Conservation (phyloP, 2,329 filamentous ascomycete species). For the Chaetothyriales sp. region DNA sequence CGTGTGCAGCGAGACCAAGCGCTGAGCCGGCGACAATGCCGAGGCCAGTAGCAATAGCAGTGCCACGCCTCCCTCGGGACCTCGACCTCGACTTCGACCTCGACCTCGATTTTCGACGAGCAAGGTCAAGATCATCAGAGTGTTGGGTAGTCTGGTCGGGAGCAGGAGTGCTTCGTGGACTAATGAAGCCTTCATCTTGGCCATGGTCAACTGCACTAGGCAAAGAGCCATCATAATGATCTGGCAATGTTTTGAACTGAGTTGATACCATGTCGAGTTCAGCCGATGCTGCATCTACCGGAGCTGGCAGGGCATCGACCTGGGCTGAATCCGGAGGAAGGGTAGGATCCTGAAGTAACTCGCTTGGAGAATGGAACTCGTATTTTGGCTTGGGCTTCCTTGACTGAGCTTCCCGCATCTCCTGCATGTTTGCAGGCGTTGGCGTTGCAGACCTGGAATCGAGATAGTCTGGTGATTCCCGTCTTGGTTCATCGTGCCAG, state of each 20-base stretch:
- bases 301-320: slow-evolving; percentile 17
- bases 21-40: slow-evolving; percentile 4
- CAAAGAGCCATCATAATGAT: slow-evolving; percentile 11
- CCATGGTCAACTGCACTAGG: slow-evolving; percentile 15
- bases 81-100: slow-evolving; percentile 1
- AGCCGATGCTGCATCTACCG: no score
- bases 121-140: background rate
- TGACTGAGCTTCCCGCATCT: slow-evolving; percentile 6
- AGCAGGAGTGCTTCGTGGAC: slow-evolving; percentile 10
- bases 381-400: slow-evolving; percentile 28
- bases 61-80: slow-evolving; percentile 5
- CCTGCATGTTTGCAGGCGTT: slow-evolving; percentile 40
- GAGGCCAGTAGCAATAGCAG: slow-evolving; percentile 5
- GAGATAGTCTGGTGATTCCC: slow-evolving; percentile 31
- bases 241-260: slow-evolving; percentile 18
- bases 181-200: slow-evolving; percentile 15
- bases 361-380: slow-evolving; percentile 33
- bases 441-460: slow-evolving; percentile 55
- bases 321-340: slow-evolving; percentile 19
- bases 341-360: slow-evolving; percentile 28
- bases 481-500: slow-evolving; percentile 8
- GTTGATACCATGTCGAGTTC: slow-evolving; percentile 12
- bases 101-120: background rate
- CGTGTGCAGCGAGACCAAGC: slow-evolving; percentile 1
- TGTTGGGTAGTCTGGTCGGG: slow-evolving; percentile 4